Base-by-base conservation (phyloP, 345 rosid genomes). In the Populus davidiana region DNA sequence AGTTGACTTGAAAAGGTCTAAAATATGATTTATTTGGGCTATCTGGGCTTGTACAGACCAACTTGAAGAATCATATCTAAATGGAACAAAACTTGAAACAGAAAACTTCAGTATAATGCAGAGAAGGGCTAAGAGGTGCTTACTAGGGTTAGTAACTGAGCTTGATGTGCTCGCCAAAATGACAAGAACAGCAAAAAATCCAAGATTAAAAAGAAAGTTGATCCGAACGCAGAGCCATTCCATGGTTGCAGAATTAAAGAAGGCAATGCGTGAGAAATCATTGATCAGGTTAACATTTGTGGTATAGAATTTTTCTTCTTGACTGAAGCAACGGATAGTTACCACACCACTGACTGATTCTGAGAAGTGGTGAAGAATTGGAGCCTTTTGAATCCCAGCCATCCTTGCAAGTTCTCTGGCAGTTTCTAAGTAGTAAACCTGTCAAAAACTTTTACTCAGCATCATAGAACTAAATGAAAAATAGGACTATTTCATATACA, bases 321-420 rank as follows among this genome's bases (percentile, higher is more conserved):
- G 88, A 81, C 86, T 84, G 78, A 93, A 94, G 78, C 94, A 88
- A 33, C 97, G 91, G 76, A 93, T 86, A 16, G 94, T 88, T 74
- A 89, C 85, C 9, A 86, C 92, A 33, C 98, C 98, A n/a, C 89
- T 21, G 33, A 90, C 87, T 11, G 98, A 85, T 84, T 94, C 98
- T 6, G 95, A 90, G 81, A 91, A 94, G 78, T 91, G 97, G 70
- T 94, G 94, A 77, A 94, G 84, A 69, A 94, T 78, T 54, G 98
- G 96, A 44, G 97, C 91, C 81, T 94, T 93, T 76, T 85, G 85
- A 66, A 84, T 86, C 56, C 94, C 97, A 80, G 89, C 82, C 93
- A 94, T 86, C 86, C 98, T 88, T 17, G 97, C 97, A 29, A 94
- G 86, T 84, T 94, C 98, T 78, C 98, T 87, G 12, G 98, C 97